These are phyloP conservation scores for Tetrastigma voinierianum DNA, from an alignment of 164 flowering plant genomes.

Conservation along the genomic window DNA sequence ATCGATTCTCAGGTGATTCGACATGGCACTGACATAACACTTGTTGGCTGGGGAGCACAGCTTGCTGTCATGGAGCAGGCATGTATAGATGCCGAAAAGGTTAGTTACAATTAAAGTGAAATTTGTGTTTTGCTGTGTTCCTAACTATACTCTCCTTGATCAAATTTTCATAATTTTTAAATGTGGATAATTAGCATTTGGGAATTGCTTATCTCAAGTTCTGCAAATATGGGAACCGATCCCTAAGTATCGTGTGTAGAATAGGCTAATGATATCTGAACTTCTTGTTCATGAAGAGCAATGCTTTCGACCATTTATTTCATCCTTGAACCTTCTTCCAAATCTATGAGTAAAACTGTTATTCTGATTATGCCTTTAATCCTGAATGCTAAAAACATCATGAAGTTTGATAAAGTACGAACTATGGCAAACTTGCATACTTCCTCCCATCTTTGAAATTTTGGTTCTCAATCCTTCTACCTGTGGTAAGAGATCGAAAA, in stretches of 20 bases:
- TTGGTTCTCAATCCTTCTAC: too few relatives aligned
- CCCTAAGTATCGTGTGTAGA: not conserved
- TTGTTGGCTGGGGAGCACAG: conserved; percentile 99
- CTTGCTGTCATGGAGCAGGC: conserved; percentile 86
- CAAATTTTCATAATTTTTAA: not conserved
- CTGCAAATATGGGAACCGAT: not conserved
- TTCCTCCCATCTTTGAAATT: too few relatives aligned
- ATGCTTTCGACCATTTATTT: not conserved
- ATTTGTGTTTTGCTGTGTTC: not conserved
- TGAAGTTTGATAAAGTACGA: not conserved
- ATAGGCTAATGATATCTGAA: not conserved
- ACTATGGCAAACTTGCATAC: not conserved
- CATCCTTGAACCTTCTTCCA: not conserved
- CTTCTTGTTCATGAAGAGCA: not conserved
- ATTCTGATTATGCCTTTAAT: not conserved
- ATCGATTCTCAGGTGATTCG: conserved; percentile 61
- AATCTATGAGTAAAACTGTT: not conserved
- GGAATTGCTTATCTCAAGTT: not conserved
- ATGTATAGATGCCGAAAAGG: conserved; percentile 86
- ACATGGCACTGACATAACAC: conserved; percentile 85
- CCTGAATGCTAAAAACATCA: not conserved
- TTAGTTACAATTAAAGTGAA: conserved; percentile 4
- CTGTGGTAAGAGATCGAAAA: too few relatives aligned
- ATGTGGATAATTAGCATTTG: too few relatives aligned
- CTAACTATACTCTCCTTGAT: not conserved